Percentiles rank a stretch among this genome's conserved stretches.
Evolutionary conservation across 164 flowering plant species (phyloP).

Genomic region (Brasenia schreberi): DNA sequence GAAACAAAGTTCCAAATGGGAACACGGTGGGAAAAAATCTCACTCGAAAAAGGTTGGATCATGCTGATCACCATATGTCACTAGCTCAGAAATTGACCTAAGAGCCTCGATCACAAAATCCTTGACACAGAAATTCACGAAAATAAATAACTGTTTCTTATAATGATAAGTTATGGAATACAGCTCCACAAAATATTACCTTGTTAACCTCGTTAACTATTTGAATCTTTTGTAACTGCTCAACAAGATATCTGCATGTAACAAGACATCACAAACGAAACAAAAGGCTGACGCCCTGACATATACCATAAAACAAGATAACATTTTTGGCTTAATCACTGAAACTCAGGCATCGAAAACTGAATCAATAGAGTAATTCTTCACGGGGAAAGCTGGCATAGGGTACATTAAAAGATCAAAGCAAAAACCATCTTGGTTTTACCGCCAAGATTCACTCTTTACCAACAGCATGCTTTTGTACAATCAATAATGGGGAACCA

Average conservation of each 20-base stretch:
- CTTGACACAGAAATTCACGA: conserved; percentile 23
- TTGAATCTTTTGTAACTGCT: conserved; percentile 66
- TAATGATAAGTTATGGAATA: neutral
- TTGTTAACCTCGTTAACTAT: conserved; percentile 82
- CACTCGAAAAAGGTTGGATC: conserved; percentile 87
- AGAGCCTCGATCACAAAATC: conserved; percentile 89
- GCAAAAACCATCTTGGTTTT: neutral
- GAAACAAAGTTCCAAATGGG: neutral
- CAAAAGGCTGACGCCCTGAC: neutral
- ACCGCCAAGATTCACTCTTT: neutral
- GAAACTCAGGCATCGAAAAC: neutral
- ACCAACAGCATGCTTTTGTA: neutral
- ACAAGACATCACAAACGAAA: neutral
- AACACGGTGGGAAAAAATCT: conserved; percentile 15
- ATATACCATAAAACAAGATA: neutral
- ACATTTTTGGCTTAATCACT: neutral
- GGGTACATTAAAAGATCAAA: neutral
- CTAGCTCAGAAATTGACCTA: conserved; percentile 87
- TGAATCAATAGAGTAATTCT: neutral
- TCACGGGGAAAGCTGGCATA: neutral
- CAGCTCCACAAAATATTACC: conserved; percentile 29
- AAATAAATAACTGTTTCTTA: conserved; percentile 1
- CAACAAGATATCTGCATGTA: conserved; percentile 58
- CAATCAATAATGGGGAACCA: neutral
- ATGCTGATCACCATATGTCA: conserved; percentile 98